phyloP scores from a whole-genome alignment of 2,329 filamentous ascomycete species.

The Penicillium italicum region DNA sequence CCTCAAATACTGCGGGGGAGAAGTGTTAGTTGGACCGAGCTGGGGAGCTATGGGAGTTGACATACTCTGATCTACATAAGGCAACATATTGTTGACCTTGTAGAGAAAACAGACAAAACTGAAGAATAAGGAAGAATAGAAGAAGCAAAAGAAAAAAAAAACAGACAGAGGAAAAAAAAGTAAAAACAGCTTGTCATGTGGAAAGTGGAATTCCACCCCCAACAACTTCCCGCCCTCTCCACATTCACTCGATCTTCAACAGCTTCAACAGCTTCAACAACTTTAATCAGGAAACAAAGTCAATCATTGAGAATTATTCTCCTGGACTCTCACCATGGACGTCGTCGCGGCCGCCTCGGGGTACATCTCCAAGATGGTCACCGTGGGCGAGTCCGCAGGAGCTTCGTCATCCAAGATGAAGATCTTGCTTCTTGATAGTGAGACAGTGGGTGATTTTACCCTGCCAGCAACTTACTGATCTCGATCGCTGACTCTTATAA shows the following conservation, averaged over 20 bases:
- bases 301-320: neutral
- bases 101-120: slow-evolving; percentile 5
- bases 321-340: slow-evolving; percentile 65
- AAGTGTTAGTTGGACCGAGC: slow-evolving; percentile 15
- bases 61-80: slow-evolving; percentile 61
- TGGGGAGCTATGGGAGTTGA: neutral
- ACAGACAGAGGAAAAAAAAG: neutral
- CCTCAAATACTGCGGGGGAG: slow-evolving; percentile 55
- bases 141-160: neutral
- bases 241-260: slow-evolving; percentile 6
- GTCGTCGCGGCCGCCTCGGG: slow-evolving; percentile 87
- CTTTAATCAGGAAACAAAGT: neutral
- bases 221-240: slow-evolving; percentile 10
- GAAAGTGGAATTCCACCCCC: slow-evolving; percentile 4
- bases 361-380: slow-evolving; percentile 96
- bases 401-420: slow-evolving; percentile 86
- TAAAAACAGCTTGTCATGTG: slow-evolving; percentile 15
- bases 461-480: slow-evolving; percentile 6
- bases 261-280: neutral
- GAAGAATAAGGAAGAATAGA: neutral
- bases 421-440: slow-evolving; percentile 86
- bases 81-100: slow-evolving; percentile 56
- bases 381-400: slow-evolving; percentile 68
- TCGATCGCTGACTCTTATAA: slow-evolving; percentile 23
- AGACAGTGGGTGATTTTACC: slow-evolving; percentile 65